Evolutionary conservation across 495 filamentous ascomycete genomes (phyloP).

Genomic region (Tuber melanosporum): DNA sequence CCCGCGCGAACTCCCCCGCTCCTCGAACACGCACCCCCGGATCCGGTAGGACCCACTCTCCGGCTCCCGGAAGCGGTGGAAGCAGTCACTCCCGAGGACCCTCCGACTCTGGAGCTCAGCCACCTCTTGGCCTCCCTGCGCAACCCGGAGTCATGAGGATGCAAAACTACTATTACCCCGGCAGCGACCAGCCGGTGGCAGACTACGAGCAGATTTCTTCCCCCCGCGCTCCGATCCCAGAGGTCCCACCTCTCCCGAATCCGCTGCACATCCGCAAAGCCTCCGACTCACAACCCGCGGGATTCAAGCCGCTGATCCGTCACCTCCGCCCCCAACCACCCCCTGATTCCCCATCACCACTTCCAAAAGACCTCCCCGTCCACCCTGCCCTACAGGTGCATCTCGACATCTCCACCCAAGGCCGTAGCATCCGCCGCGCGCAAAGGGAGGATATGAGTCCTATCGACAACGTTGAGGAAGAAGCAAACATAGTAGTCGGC

Average conservation of each 20-base stretch:
- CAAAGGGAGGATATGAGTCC: constrained; percentile 28
- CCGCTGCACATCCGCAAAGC: constrained; percentile 29
- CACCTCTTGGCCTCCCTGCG: constrained; percentile 8
- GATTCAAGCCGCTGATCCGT: constrained; percentile 39
- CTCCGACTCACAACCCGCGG: constrained; percentile 19
- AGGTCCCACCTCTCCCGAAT: constrained; percentile 21
- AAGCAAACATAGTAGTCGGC: constrained; percentile 29
- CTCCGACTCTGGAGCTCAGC: constrained; percentile 11
- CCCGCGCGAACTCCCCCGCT: not conserved
- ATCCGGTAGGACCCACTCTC: constrained; percentile 8
- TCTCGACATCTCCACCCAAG: constrained; percentile 28
- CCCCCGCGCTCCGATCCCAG: constrained; percentile 23
- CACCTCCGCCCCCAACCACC: constrained; percentile 37
- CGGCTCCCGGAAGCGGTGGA: constrained; percentile 23
- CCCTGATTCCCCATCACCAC: constrained; percentile 36
- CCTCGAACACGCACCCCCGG: not conserved
- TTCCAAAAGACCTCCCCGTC: constrained; percentile 39
- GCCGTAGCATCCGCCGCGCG: constrained; percentile 13
- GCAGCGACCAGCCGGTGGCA: constrained; percentile 10
- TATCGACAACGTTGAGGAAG: constrained; percentile 25
- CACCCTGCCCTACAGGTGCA: constrained; percentile 40
- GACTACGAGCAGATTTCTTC: constrained; percentile 18
- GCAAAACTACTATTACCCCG: constrained; percentile 22
- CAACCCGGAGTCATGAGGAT: constrained; percentile 14
- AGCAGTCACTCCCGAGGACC: constrained; percentile 9